These are phyloP conservation scores for Colletotrichum agaves DNA, from an alignment of 2,329 filamentous ascomycete species.

Conservation along the genomic window DNA sequence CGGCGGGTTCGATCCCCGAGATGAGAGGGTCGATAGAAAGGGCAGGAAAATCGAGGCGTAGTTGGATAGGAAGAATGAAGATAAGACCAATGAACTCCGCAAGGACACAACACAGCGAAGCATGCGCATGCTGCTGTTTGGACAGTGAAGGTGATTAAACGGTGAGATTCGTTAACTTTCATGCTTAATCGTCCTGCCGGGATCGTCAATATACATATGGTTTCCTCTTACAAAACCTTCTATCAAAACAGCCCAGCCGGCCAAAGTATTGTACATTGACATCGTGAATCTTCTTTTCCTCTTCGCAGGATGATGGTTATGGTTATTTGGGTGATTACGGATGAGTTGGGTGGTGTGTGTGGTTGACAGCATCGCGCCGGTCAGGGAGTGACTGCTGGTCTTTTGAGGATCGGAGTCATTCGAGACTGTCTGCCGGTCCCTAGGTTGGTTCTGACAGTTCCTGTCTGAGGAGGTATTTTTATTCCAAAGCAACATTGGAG, in stretches of 20 bases:
- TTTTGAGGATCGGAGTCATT: slow-evolving; percentile 12
- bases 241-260: slow-evolving; percentile 50
- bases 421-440: background rate
- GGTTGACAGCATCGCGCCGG: slow-evolving; percentile 14
- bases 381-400: slow-evolving; percentile 19
- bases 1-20: slow-evolving; percentile 92
- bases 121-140: background rate
- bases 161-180: slow-evolving; percentile 22
- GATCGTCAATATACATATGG: slow-evolving; percentile 37
- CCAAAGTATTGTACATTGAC: slow-evolving; percentile 53
- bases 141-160: background rate
- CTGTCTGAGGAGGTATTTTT: background rate
- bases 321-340: slow-evolving; percentile 22
- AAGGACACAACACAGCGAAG: slow-evolving; percentile 8
- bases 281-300: slow-evolving; percentile 33
- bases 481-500: slow-evolving; percentile 1
- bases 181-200: slow-evolving; percentile 31
- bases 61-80: slow-evolving; percentile 36
- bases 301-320: slow-evolving; percentile 22
- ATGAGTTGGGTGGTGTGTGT: background rate
- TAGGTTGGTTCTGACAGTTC: background rate
- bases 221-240: slow-evolving; percentile 53
- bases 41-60: slow-evolving; percentile 70
- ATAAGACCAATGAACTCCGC: slow-evolving; percentile 30
- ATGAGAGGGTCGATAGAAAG: slow-evolving; percentile 88